Evolutionary conservation across 2,329 filamentous ascomycete genomes (phyloP), one percentile per base, ranked within the genome.

Genomic region (Colletotrichum sp.): DNA sequence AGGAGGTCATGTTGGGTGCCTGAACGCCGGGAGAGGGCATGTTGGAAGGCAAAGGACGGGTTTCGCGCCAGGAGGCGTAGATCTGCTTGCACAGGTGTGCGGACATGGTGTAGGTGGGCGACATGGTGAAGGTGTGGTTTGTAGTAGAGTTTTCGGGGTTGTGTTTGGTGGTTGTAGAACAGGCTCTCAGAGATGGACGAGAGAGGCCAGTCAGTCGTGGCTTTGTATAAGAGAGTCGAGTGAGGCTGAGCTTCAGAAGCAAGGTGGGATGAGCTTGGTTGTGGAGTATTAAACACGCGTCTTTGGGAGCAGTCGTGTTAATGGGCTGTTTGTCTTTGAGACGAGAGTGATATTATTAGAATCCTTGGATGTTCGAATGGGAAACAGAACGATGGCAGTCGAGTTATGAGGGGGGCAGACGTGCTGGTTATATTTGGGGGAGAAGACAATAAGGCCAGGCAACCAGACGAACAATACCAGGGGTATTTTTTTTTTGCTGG

Each of bases 81-180:
- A 92, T 89, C 80, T 91, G 87, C 83, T 90, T 91, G 89, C 89
- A 90, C 83, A 92, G 84, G 80, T 92, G 90, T 79, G 90, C 89
- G 18, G 90, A 91, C 87, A 92, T 91, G 78, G 90, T 91, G 85
- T 92, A 90, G 49, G 90, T 91, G 67, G 89, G 90, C 71, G 89
- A 87, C 90, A 92, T 92, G 55, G 78, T 85, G 78, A 69, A 16
- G 24, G 16, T 62, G 62, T 49, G 60, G 24, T 39, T 62, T 39
- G 59, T 36, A 13, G 15, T 32, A 13, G 49, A 65, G 28, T 34
- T 62, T 12, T 34, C 49, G 15, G 16, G 52, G 15, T 32, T 71
- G 66, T 36, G 28, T 32, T 21, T 66, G 39, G 6, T 69, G 21
- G 59, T 39, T 32, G 44, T 60, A 15, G 64, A 30, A 24, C 44